Evolutionary conservation across 768 basidiomycete genomes (phyloP).

Genomic region (Calocybe indica): DNA sequence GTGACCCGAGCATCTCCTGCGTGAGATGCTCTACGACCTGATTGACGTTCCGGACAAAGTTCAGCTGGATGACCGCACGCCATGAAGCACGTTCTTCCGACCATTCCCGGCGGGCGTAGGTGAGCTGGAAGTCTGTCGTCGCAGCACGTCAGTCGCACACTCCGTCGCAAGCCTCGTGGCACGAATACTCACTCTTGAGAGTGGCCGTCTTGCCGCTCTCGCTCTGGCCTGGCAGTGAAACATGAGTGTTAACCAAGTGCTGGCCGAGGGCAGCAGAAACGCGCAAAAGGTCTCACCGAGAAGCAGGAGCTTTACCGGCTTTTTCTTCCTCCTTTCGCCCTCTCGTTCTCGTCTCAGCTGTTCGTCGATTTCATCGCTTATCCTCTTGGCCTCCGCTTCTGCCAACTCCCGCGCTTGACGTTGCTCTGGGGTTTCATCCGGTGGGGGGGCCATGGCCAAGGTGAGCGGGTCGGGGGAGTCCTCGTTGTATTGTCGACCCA

Average conservation of each 20-base stretch:
- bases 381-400: constrained; percentile 57
- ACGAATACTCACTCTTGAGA: constrained; percentile 55
- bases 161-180: neutral
- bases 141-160: constrained; percentile 6
- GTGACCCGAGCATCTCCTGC: constrained; percentile 48
- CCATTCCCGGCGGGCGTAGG: constrained; percentile 68
- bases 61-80: constrained; percentile 74
- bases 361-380: constrained; percentile 75
- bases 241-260: constrained; percentile 3
- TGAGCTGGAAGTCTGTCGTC: constrained; percentile 61
- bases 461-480: constrained; percentile 47
- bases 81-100: constrained; percentile 62
- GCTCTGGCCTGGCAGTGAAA: constrained; percentile 42
- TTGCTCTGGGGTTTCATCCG: constrained; percentile 54
- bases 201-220: constrained; percentile 81
- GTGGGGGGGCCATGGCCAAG: constrained; percentile 54
- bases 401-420: constrained; percentile 47
- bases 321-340: constrained; percentile 53
- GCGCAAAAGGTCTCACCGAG: constrained; percentile 38
- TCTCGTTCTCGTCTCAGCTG: constrained; percentile 57
- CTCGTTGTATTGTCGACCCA: constrained; percentile 34
- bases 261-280: neutral
- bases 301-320: constrained; percentile 68
- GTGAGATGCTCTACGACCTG: constrained; percentile 51
- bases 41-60: constrained; percentile 72